phyloP scores from a whole-genome alignment of 768 basidiomycete species.

The Lactifluus subvellereus region DNA sequence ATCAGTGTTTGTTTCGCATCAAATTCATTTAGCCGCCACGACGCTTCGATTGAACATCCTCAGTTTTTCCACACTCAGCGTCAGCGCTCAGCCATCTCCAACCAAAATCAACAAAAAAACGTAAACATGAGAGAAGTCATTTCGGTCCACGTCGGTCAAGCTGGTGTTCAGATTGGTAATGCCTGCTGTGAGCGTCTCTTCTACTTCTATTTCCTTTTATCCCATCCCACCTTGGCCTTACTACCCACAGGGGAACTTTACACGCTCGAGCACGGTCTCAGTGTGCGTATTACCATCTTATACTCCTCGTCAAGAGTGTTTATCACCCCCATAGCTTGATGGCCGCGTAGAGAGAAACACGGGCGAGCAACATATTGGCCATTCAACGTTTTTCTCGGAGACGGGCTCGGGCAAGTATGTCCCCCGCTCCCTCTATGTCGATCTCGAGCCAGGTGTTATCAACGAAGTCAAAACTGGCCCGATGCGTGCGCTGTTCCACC shows the following conservation, averaged over 20 bases:
- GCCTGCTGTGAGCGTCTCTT: conserved; percentile 74
- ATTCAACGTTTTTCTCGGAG: conserved; percentile 98
- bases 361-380: conserved; percentile 69
- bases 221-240: conserved; percentile 20
- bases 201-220: neutral
- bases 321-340: conserved; percentile 58
- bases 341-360: conserved; percentile 78
- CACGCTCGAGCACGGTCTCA: conserved; percentile 95
- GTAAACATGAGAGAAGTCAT: conserved; percentile 83
- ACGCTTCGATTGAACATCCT: neutral
- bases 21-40: neutral
- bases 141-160: conserved; percentile 95
- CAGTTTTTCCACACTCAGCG: neutral
- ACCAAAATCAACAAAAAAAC: conserved; percentile 4
- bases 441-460: conserved; percentile 91
- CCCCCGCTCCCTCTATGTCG: conserved; percentile 93
- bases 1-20: neutral
- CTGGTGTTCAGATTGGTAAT: conserved; percentile 91
- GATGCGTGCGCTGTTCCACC: conserved; percentile 94
- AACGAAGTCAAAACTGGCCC: conserved; percentile 92
- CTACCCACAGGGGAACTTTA: conserved; percentile 82
- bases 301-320: neutral
- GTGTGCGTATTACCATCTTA: conserved; percentile 47
- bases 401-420: conserved; percentile 92
- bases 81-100: conserved; percentile 2